Base-by-base conservation (phyloP, 306 rosid species). In the Sesbania bispinosa region DNA sequence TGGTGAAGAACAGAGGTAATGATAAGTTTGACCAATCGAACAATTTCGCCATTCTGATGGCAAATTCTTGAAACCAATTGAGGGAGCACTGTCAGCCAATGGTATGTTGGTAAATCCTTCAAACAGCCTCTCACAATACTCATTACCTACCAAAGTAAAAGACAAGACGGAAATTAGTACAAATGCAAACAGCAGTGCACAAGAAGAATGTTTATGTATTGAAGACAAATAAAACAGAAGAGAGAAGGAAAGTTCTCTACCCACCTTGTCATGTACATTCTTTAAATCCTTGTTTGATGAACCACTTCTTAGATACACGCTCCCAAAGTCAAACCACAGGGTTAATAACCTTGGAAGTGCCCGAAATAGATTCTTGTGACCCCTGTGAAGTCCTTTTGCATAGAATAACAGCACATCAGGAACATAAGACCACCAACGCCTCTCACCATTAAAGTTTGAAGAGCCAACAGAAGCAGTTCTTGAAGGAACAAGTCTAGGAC, bases 61-160 rank as follows among this genome's bases (percentile, higher is more conserved):
- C 95, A 89, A 79, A 91, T 94, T 88, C 98, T 94, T 54, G 99
- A 94, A 87, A 94, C 99, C 84, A 94, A 76, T 71, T 90, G 99
- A 58, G 97, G 99, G 59, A 94, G 87, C 75, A 89, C 97, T 9
- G 97, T 87, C 82, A 94, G 79, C 99, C 99, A 94, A 71, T 94
- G 95, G 81, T 90, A 89, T 39, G 89, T 71, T 66, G 97, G 97
- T 79, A 90, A 86, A 82, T 90, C 98, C 85, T 85, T 90, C 79
- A 89, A 81, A 86, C 98, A 94, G 68, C 97, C 89, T 48, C 83
- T 79, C 87, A 90, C 80, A 51, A 94, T 72, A 73, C 82, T 76
- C 82, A 82, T 74, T 67, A 85, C 90, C 98, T 94, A 77, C 53
- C 75, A 75, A 73, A 55, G 75, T 73, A 80, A 75, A 43, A 68